Evolutionary conservation across 768 basidiomycete species (phyloP), one percentile per base, ranked within the genome.

Genomic region (Tricholomella constricta): DNA sequence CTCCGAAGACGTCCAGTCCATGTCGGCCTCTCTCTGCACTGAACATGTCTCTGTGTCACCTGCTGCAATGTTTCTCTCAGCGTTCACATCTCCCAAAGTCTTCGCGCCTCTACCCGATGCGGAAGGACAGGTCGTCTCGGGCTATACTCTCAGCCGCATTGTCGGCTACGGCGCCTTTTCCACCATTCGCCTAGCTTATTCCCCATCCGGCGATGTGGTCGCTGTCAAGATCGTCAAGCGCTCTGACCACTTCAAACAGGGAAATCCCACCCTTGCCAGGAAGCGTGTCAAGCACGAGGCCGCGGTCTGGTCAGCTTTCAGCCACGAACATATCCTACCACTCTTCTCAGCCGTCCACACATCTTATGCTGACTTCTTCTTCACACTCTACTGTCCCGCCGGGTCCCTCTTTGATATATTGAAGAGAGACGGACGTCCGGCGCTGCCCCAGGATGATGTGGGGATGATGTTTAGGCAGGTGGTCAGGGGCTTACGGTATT

Each of bases 401-500:
- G 92, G 93, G 7, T 89, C 89, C 3, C 80, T 97, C 38, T 88
- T 88, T 63, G 87, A 93, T 64, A 89, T 92, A 52, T 78, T 96
- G 50, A 83, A 84, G 65, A 76, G 86, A 32, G 86, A 85, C 43
- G 87, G 86, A 3, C 67, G 70, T 1, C 88, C 85, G 2, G 86
- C 83, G 32, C 67, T 94, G 22, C 80, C 81, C 15, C 86, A 84
- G 53, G 90, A 92, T 59, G 90, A 91, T 62, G 86, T 80, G 3
- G 89, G 89, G 45, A 87, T 84, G 78, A 85, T 92, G 81, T 92
- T 94, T 65, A 79, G 86, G 48, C 91, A 95, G 75, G 80, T 95
- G 59, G 89, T 91, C 45, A 76, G 87, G 49, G 92, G 90, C 17
- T 70, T 94, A 64, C 80, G 84, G 47, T 94, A 94, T 72, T 70